Evolutionary conservation across 257 asterid genomes (phyloP), one percentile per base, ranked within the genome.

Genomic region (Agastache rugosa): DNA sequence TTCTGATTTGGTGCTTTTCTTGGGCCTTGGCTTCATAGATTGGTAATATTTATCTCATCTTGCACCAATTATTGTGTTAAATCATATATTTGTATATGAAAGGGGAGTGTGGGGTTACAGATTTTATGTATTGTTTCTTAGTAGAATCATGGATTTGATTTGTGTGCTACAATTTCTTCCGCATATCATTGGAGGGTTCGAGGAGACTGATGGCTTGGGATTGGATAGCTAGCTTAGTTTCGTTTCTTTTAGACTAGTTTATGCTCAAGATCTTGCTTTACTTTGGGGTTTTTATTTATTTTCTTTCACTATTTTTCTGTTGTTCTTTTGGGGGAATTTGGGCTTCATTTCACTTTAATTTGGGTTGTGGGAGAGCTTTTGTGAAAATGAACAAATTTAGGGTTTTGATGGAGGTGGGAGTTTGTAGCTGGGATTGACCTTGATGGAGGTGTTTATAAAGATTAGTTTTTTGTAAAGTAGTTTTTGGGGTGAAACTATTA

Each of bases 11-110:
- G 96, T 89, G 45, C 97, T 93, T 79, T 93, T 91, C 86, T 80
- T 93, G 83, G 98, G 97, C 69, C 96, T 93, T 75, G 98, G 98
- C 48, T 93, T 93, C 94, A 87, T 93, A 54, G 98, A 93, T 87
- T 93, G 98, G 98, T 93, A 93, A 87, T 77, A 12, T 67, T 77
- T 27, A 2, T 71, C 19, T 39, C 58, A 14, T 44, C 11, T 16
- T 25, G 27, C 41, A 14, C 35, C 72, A 23, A 16, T 22, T 1
- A 15, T 25, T 25, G 19, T 82, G 50, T 69, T 19, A 67, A 67
- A 34, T 47, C 78, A 66, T 68, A 65, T 37, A 56, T 72, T 42
- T 22, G 68, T 35, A 27, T 35, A 61, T 75, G 53, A 31, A 61
- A 39, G 66, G 45, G 69, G 59, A 63, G 60, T 67, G 73, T 77